Evolutionary conservation across 2,329 filamentous ascomycete species (phyloP), one percentile per base, ranked within the genome.

Genomic region (Calonectria pseudoturangicola): DNA sequence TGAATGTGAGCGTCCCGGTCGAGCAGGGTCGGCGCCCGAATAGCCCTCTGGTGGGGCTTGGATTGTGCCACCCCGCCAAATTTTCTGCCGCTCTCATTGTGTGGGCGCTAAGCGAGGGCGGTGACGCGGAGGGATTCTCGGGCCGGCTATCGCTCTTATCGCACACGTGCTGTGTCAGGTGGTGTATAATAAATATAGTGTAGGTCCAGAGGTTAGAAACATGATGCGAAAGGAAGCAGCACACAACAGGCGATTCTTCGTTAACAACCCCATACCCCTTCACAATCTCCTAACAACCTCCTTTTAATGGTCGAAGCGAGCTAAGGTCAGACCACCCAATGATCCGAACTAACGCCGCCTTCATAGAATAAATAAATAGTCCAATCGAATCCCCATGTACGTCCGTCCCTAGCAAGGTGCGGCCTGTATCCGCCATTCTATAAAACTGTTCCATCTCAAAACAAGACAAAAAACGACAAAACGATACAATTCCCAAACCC

Each of bases 41-140:
- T 83, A 85, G 82, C 83, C 83, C 83, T 84, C 77, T 80, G 79
- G 83, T 83, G 83, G 83, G 83, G 82, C 79, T 66, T 66, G 67
- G 70, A 76, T 72, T 72, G 67, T 74, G 64, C 66, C 79, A 82
- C 83, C 83, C 83, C 82, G 83, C 83, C 82, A 81, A 83, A 78
- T 82, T 85, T 84, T 85, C 83, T 83, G 81, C 80, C 83, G 73
- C 75, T 60, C 71, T 73, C 66, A 74, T 78, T 83, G 80, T 85
- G 84, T 85, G 84, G 82, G 82, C 80, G 81, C 80, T 86, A 86
- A 84, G 81, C 83, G 83, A 85, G 82, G 79, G 81, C 83, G 82
- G 79, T 86, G 82, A 83, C 79, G 74, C 69, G 72, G 68, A 71
- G 68, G 64, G 76, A 76, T 66, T 28, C 16, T 62, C 65, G 72